These are phyloP conservation scores for Rhodotorula sp. DNA, from an alignment of 1,284 basidiomycete genomes.

Conservation along the genomic window DNA sequence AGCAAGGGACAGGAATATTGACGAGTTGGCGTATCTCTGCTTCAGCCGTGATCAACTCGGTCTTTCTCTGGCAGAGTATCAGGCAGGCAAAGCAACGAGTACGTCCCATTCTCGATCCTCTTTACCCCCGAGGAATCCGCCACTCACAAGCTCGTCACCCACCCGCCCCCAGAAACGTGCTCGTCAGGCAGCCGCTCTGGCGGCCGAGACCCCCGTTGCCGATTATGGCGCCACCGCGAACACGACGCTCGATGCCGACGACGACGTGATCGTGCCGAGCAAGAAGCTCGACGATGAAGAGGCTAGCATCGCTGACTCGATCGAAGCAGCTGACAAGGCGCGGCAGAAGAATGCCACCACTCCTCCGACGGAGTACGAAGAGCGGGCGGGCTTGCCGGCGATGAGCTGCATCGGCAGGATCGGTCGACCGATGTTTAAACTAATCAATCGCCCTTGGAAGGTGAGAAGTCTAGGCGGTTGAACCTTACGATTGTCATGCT, in stretches of 20 bases:
- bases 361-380: background rate
- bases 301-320: background rate
- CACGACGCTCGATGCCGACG: background rate
- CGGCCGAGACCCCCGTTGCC: no score
- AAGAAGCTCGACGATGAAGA: conserved; percentile 2
- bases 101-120: background rate
- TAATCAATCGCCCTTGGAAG: conserved; percentile 50
- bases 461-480: background rate
- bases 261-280: background rate
- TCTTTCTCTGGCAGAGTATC: conserved; percentile 46
- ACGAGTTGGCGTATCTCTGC: background rate
- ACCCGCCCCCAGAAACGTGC: background rate
- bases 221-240: background rate
- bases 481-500: no score
- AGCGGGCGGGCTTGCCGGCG: conserved; percentile 22
- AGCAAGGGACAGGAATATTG: background rate
- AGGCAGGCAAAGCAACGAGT: conserved; percentile 24
- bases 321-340: background rate
- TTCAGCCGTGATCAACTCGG: conserved; percentile 48
- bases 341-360: background rate
- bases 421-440: conserved; percentile 47
- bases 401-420: conserved; percentile 46
- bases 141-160: background rate
- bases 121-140: background rate
- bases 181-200: background rate